Evolutionary conservation across 2,329 filamentous ascomycete species (phyloP).

Genomic region (Tricladium varicosporioides): DNA sequence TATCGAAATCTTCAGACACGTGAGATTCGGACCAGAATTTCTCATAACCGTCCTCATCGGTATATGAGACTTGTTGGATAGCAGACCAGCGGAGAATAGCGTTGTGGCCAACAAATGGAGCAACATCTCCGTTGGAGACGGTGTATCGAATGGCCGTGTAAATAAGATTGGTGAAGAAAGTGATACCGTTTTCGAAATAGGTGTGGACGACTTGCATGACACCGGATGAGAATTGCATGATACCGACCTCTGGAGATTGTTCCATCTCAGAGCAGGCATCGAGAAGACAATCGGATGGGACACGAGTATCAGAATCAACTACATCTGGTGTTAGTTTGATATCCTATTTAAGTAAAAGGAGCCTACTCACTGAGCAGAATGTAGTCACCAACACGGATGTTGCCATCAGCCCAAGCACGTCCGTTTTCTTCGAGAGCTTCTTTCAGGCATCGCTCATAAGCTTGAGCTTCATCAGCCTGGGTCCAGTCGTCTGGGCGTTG

Average conservation of each 20-base stretch:
- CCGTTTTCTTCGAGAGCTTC: constrained; percentile 61
- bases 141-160: constrained; percentile 76
- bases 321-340: constrained; percentile 14
- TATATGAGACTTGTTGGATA: constrained; percentile 70
- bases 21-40: constrained; percentile 82
- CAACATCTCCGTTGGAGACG: constrained; percentile 74
- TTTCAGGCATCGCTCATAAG: constrained; percentile 64
- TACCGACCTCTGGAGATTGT: constrained; percentile 73
- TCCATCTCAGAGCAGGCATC: constrained; percentile 83
- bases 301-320: constrained; percentile 75
- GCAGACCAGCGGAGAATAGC: constrained; percentile 74
- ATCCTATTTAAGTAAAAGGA: constrained; percentile 22
- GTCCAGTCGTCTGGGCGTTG: constrained; percentile 62
- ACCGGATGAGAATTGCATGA: constrained; percentile 74
- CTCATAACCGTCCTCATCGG: constrained; percentile 68
- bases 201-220: constrained; percentile 77
- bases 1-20: constrained; percentile 80
- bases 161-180: constrained; percentile 71
- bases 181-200: constrained; percentile 70
- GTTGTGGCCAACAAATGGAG: constrained; percentile 80
- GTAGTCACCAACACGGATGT: constrained; percentile 64
- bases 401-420: constrained; percentile 56
- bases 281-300: constrained; percentile 73
- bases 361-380: constrained; percentile 58
- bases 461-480: constrained; percentile 64